Base-by-base conservation (phyloP, 176 grass and related monocot genomes). In the Typha latifolia region DNA sequence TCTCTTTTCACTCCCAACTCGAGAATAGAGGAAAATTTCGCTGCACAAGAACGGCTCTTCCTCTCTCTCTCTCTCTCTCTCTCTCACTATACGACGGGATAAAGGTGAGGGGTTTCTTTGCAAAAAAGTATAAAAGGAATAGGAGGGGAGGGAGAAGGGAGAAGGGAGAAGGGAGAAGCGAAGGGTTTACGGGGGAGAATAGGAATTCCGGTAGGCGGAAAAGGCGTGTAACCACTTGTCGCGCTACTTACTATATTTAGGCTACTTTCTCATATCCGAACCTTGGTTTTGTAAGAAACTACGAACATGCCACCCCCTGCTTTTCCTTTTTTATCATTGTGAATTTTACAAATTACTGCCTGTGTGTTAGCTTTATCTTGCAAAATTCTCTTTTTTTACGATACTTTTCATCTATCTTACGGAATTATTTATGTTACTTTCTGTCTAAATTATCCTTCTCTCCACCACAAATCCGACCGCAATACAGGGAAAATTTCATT, bases 1-100 rank as follows among this genome's bases (percentile, higher is more conserved):
- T 96, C 66, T 70, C 67, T 1, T 55, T 13, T 49, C 49, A 3
- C 7, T 9, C 55, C 20, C 12, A 16, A 24, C 62, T 62, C 24
- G 11, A 37, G 34, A 37, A 6, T 8, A 37, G 34, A 37, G 34
- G 34, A 37, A 37, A 37, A 37, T 37, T 37, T 2, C 24, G 24
- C 24, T 26, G 24, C 24, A 26, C 24, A 26, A 26, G 1, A 26
- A 26, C 2, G 24, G 24, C 14, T 3, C 56, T 63, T 52, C 49
- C 62, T 50, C 59, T 49, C 14, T 51, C 20, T 4, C 62, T 50
- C 59, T 49, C 14, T 51, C 20, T 4, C 55, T 82, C 53, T 62
- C 6, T 66, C 68, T 77, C 51, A 29, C 55, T 68, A 49, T 34
- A 37, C 4, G 4, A 37, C 5, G 34, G 34, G 3, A 37, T 37